Evolutionary conservation across 768 basidiomycete genomes (phyloP), one percentile per base, ranked within the genome.

Genomic region (Cystofilobasidium bisporidii): DNA sequence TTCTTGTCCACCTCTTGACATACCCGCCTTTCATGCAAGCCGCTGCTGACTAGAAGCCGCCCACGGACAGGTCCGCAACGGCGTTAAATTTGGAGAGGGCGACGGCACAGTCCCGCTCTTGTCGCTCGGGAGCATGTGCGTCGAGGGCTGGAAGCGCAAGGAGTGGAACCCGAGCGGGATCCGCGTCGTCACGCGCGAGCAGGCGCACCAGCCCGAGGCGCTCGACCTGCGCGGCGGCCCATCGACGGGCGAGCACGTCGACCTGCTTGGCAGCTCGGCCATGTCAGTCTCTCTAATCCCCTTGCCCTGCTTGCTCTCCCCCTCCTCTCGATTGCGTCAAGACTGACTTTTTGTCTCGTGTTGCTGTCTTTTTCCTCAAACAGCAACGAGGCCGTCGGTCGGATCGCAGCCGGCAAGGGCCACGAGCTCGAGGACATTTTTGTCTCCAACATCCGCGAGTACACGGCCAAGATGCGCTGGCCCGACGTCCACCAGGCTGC

Each of bases 151-250:
- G 94, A 88, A 88, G 76, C 81, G 85, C 65, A 82, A 82, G 70
- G 81, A 86, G 63, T 97, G 91, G 90, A 98, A 97, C 76, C 94
- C 94, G 0, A 87, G 84, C 17, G 82, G 87, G n/a, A 91, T 96
- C 74, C 82, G 84, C 72, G 79, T 97, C 58, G 84, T 85, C 30
- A 94, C 92, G 20, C 84, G 92, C 65, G 91, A 93, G 87, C 81
- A 91, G 64, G 86, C 86, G 58, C 93, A 97, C 79, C 81, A 81
- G 15, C 93, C 92, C 11, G 80, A 85, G 57, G 64, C 84, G 77
- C 48, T 89, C 84, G 71, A 94, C 83, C 61, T 79, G 2, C 84
- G 94, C 33, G 94, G 96, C 47, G 96, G 93, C 1, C 89, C 92
- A 3, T 88, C 87, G 69, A 94, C 93, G 0, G 85, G 87, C 70